These are phyloP conservation scores for Ascosphaera acerosa DNA, from an alignment of 2,329 filamentous ascomycete species.

Conservation along the genomic window DNA sequence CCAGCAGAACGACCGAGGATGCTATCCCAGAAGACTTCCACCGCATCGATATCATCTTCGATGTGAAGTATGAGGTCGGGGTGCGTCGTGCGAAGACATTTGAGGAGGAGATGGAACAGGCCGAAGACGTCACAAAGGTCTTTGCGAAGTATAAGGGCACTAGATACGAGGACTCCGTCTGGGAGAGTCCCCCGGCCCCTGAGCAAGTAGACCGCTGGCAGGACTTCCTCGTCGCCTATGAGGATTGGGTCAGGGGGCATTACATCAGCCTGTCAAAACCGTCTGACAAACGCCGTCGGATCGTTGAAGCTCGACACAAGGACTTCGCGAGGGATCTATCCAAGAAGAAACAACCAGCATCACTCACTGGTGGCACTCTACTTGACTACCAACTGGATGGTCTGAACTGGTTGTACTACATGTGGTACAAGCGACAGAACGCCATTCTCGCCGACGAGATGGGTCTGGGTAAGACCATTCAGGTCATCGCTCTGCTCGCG, in stretches of 20 bases:
- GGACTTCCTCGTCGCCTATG: slow-evolving; percentile 61
- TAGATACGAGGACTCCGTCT: slow-evolving; percentile 70
- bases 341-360: slow-evolving; percentile 44
- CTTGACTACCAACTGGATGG: slow-evolving; percentile 91
- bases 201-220: slow-evolving; percentile 44
- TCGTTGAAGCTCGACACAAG: slow-evolving; percentile 38
- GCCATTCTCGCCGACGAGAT: slow-evolving; percentile 92
- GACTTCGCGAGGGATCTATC: slow-evolving; percentile 42
- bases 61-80: slow-evolving; percentile 42
- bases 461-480: slow-evolving; percentile 93
- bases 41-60: slow-evolving; percentile 67
- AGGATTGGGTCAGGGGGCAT: slow-evolving; percentile 58
- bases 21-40: slow-evolving; percentile 75
- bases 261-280: slow-evolving; percentile 38
- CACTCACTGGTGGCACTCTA: slow-evolving; percentile 50
- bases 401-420: slow-evolving; percentile 83
- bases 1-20: slow-evolving; percentile 31
- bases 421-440: slow-evolving; percentile 60
- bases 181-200: slow-evolving; percentile 51
- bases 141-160: slow-evolving; percentile 85
- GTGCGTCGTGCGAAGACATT: slow-evolving; percentile 29
- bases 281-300: slow-evolving; percentile 35
- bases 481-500: slow-evolving; percentile 62
- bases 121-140: slow-evolving; percentile 45
- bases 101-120: slow-evolving; percentile 43